Evolutionary conservation across 805 yeast genomes (phyloP).

Genomic region (Isabelozyma rhagii): DNA sequence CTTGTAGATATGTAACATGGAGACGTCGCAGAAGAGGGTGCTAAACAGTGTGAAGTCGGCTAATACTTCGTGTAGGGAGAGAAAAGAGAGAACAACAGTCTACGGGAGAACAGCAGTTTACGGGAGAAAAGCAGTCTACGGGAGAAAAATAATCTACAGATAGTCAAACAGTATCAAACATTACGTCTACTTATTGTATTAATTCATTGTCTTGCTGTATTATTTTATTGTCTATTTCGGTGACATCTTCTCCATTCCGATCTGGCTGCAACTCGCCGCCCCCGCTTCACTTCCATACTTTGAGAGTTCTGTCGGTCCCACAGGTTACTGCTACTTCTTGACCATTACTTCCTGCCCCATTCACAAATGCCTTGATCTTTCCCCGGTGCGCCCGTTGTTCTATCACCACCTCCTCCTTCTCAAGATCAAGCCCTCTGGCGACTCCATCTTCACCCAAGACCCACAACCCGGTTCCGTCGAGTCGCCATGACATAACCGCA

Average conservation of each 20-base stretch:
- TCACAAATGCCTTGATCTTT: slow-evolving; percentile 42
- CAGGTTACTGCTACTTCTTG: slow-evolving; percentile 44
- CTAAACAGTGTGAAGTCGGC: too few species aligned
- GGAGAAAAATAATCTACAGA: too few species aligned
- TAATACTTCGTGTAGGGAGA: too few species aligned
- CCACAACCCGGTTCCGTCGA: slow-evolving; percentile 55
- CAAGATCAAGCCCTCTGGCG: slow-evolving; percentile 56
- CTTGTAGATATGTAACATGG: too few species aligned
- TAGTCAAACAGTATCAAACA: too few species aligned
- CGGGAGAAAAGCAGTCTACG: too few species aligned
- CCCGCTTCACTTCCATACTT: slow-evolving; percentile 9
- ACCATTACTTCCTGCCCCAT: slow-evolving; percentile 19
- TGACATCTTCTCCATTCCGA: neutral
- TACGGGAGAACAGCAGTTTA: too few species aligned
- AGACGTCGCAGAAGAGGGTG: too few species aligned
- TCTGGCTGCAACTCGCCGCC: neutral
- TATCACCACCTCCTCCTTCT: slow-evolving; percentile 31
- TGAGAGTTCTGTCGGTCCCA: slow-evolving; percentile 38
- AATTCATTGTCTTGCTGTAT: too few species aligned
- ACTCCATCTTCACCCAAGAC: slow-evolving; percentile 67
- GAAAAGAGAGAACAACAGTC: too few species aligned
- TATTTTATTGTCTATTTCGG: too few species aligned
- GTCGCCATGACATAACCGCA: slow-evolving; percentile 47
- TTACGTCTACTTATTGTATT: too few species aligned
- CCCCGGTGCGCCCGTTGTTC: slow-evolving; percentile 41